phyloP scores from a whole-genome alignment of 1,139 yeast genomes.

The Blastobotrys persicus region DNA sequence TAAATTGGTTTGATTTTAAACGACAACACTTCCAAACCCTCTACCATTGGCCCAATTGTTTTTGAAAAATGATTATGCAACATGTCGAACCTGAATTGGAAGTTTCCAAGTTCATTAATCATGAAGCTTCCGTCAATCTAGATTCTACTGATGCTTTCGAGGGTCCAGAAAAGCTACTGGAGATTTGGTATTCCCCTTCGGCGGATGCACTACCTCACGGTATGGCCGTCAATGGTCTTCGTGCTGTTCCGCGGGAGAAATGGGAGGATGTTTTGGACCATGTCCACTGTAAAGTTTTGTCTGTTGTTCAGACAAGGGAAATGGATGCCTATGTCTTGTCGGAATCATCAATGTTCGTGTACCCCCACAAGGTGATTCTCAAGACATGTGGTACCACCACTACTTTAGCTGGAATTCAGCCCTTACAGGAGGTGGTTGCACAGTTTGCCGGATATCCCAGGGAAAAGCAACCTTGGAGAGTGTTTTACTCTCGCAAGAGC shows the following conservation, averaged over 20 bases:
- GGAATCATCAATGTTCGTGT: constrained; percentile 88
- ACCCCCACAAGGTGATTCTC: constrained; percentile 76
- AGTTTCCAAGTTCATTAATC: constrained; percentile 54
- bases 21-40: constrained; percentile 7
- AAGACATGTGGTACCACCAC: constrained; percentile 98
- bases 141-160: constrained; percentile 93
- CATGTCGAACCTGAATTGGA: constrained; percentile 3
- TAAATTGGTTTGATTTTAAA: neutral
- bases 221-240: constrained; percentile 43
- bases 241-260: constrained; percentile 60
- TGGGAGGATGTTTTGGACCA: constrained; percentile 76
- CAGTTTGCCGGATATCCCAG: constrained; percentile 44
- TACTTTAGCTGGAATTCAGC: constrained; percentile 71
- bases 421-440: constrained; percentile 55
- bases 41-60: constrained; percentile 34
- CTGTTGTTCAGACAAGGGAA: constrained; percentile 63
- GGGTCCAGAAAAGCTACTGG: constrained; percentile 94
- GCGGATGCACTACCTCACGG: constrained; percentile 37
- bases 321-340: constrained; percentile 85
- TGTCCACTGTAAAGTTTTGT: constrained; percentile 85
- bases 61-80: constrained; percentile 3
- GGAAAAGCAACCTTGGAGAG: constrained; percentile 50
- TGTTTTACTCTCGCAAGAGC: constrained; percentile 86
- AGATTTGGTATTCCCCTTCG: constrained; percentile 77
- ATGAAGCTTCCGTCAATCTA: constrained; percentile 69